Conservation (phyloP, 2,329 filamentous ascomycete species). For the Cladosporium oxysporum region DNA sequence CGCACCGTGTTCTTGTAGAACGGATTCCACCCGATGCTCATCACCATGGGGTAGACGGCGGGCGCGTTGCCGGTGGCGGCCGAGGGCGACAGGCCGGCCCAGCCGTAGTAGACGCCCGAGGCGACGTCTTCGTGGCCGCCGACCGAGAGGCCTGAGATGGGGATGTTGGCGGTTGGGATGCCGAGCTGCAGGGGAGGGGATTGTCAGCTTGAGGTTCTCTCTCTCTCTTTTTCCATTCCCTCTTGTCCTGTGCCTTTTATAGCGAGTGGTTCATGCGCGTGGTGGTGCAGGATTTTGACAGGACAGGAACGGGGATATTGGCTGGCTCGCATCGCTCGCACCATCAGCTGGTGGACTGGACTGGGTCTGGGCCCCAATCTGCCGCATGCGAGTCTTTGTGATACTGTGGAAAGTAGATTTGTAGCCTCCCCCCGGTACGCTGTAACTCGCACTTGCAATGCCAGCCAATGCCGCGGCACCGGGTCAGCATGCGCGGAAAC, state of each 20-base stretch:
- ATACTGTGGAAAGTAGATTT: not conserved
- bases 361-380: not conserved
- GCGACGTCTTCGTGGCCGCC: constrained; percentile 62
- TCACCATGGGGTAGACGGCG: constrained; percentile 77
- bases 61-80: constrained; percentile 28
- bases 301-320: constrained; percentile 1
- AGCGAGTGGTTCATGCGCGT: not conserved
- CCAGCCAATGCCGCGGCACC: not conserved
- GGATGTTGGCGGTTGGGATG: constrained; percentile 92
- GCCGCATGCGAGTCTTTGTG: not conserved
- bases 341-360: not conserved
- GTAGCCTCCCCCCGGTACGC: not conserved
- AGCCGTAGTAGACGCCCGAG: constrained; percentile 92
- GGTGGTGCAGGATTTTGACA: not conserved
- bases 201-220: not conserved
- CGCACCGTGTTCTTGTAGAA: constrained; percentile 92
- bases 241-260: not conserved
- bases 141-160: constrained; percentile 68
- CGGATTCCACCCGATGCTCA: constrained; percentile 95
- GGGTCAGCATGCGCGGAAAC: not conserved
- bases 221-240: not conserved
- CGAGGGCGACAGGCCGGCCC: constrained; percentile 64
- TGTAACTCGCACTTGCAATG: too few species aligned
- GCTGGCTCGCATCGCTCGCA: not conserved
- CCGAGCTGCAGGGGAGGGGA: constrained; percentile 63